These are phyloP conservation scores for Vigna nakashimae DNA, from an alignment of 306 rosid species.

Conservation along the genomic window DNA sequence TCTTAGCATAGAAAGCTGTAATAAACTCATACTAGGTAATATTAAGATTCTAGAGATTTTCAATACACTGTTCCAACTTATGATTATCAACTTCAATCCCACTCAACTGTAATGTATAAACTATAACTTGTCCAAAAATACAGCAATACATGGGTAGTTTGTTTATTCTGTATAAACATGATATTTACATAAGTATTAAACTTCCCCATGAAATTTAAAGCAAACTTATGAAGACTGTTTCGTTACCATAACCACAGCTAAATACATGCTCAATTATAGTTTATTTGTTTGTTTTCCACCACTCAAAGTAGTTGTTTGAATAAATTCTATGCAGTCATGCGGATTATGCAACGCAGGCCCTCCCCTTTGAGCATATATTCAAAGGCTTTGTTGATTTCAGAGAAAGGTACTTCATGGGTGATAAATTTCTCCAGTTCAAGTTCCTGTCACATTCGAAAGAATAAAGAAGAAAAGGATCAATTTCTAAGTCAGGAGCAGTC, in stretches of 20 bases:
- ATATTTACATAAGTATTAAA: slow-evolving; percentile 18
- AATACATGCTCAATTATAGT: background rate
- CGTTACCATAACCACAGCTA: slow-evolving; percentile 22
- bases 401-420: slow-evolving; percentile 51
- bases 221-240: slow-evolving; percentile 9
- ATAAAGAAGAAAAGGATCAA: background rate
- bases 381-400: slow-evolving; percentile 54
- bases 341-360: slow-evolving; percentile 45
- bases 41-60: slow-evolving; percentile 6
- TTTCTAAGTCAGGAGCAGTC: background rate
- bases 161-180: slow-evolving; percentile 19
- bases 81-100: background rate
- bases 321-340: slow-evolving; percentile 41
- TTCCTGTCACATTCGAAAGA: slow-evolving; percentile 39
- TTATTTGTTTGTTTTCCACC: background rate
- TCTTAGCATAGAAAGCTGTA: slow-evolving; percentile 16
- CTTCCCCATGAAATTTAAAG: slow-evolving; percentile 15
- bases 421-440: slow-evolving; percentile 52
- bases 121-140: background rate
- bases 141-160: slow-evolving; percentile 2
- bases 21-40: background rate
- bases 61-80: slow-evolving; percentile 1
- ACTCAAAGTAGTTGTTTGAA: background rate
- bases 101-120: slow-evolving; percentile 3
- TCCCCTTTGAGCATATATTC: slow-evolving; percentile 52